These are phyloP conservation scores for Umbilicus rupestris DNA, from an alignment of 164 flowering plant species.

Conservation along the genomic window DNA sequence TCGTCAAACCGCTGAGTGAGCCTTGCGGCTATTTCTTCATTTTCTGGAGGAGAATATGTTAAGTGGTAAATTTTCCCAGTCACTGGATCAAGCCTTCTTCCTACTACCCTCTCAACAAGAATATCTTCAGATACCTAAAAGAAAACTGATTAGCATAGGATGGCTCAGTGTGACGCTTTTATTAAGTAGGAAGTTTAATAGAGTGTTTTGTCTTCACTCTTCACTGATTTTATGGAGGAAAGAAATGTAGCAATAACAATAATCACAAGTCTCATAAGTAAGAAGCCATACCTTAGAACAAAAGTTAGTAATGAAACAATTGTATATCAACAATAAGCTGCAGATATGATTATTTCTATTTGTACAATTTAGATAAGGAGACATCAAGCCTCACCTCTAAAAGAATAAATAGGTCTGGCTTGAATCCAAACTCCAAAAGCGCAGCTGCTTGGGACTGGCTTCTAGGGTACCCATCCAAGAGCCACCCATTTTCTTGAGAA, in stretches of 20 bases:
- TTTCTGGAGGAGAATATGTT: slow-evolving; percentile 90
- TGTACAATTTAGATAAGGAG: background rate
- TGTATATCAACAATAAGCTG: background rate
- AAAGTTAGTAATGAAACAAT: background rate
- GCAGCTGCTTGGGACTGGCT: slow-evolving; percentile 90
- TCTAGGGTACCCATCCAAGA: slow-evolving; percentile 96
- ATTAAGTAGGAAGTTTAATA: background rate
- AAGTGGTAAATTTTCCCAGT: slow-evolving; percentile 92
- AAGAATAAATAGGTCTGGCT: slow-evolving; percentile 81
- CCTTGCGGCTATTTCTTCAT: slow-evolving; percentile 83
- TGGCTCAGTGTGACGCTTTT: background rate
- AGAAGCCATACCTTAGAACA: background rate
- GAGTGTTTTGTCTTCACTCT: background rate
- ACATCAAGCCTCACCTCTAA: slow-evolving; percentile 51
- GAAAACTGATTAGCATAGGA: background rate
- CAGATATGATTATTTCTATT: background rate
- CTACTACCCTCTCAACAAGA: slow-evolving; percentile 95
- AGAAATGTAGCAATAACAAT: background rate
- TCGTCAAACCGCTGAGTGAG: slow-evolving; percentile 97
- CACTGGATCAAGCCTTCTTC: slow-evolving; percentile 93
- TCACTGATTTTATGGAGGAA: background rate
- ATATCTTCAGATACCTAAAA: slow-evolving; percentile 81
- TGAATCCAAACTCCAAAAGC: slow-evolving; percentile 55
- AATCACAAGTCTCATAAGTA: background rate
- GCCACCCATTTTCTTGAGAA: slow-evolving; percentile 87